Conservation (phyloP, 768 basidiomycete species). For the Termitomyces titanicus region DNA sequence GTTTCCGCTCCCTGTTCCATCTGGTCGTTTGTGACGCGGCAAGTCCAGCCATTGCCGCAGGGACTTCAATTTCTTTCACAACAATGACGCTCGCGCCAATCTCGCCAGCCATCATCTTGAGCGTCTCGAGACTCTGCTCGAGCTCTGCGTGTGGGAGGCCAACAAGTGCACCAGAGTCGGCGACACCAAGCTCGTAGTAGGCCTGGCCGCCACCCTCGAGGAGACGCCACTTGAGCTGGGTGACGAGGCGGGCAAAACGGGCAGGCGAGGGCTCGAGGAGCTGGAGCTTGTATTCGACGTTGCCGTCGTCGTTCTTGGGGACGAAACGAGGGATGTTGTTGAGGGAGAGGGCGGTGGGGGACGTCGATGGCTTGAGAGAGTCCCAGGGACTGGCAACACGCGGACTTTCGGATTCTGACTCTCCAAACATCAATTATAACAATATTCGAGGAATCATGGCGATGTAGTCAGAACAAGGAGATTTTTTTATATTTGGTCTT, state of each 20-base stretch:
- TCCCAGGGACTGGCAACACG: slow-evolving; percentile 85
- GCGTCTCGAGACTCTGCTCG: slow-evolving; percentile 77
- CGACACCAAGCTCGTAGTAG: slow-evolving; percentile 80
- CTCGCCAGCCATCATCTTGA: slow-evolving; percentile 93
- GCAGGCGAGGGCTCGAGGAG: slow-evolving; percentile 73
- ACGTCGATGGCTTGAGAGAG: slow-evolving; percentile 57
- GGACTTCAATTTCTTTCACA: slow-evolving; percentile 84
- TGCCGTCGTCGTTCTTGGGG: slow-evolving; percentile 81
- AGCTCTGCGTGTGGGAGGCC: slow-evolving; percentile 74
- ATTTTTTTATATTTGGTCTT: too few relatives aligned
- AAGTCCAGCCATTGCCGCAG: slow-evolving; percentile 43
- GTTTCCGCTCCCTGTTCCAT: too few relatives aligned
- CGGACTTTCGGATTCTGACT: slow-evolving; percentile 80
- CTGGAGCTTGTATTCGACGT: slow-evolving; percentile 94
- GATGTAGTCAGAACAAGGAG: too few relatives aligned
- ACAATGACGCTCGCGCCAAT: slow-evolving; percentile 91
- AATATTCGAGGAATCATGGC: slow-evolving; percentile 32
- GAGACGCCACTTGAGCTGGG: slow-evolving; percentile 94
- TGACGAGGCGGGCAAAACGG: slow-evolving; percentile 82
- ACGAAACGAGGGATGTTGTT: slow-evolving; percentile 59
- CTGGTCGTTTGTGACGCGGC: slow-evolving; percentile 35
- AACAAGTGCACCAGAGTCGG: slow-evolving; percentile 84
- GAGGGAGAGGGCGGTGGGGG: slow-evolving; percentile 27
- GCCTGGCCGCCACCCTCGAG: slow-evolving; percentile 83
- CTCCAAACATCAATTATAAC: slow-evolving; percentile 67